Evolutionary conservation across 2,329 filamentous ascomycete species (phyloP), one percentile per base, ranked within the genome.

Genomic region (Didymella pomorum): DNA sequence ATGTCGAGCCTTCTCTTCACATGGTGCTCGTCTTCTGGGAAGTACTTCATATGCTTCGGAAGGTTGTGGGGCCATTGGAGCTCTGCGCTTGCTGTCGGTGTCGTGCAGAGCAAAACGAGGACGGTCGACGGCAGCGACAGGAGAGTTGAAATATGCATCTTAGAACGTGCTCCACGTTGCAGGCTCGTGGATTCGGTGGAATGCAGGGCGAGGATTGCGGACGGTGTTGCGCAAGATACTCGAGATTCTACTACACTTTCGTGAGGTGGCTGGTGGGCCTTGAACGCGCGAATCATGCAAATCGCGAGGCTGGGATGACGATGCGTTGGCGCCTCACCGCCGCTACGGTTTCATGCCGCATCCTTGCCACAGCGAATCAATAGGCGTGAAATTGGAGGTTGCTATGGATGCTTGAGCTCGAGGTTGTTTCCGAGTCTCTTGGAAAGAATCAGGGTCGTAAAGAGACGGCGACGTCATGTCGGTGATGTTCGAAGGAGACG

Each of bases 1-100:
- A 77, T 73, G 52, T 77, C 72, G 12, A 79, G 56, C n/a, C 77
- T 75, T 29, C 80, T 72, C 57, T 79, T 79, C 9, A 78, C 71
- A 52, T 76, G 73, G 3, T 69, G 63, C 54, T 82, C 80, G 44
- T 83, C 79, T 62, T 82, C 78, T 2, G 81, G 80, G 56, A 76
- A 82, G 70, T 81, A 80, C 65, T 80, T 81, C 52, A 77, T 73
- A 28, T 79, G 75, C 59, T 68, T 74, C 12, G 80, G 79, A 2
- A 82, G 72, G 48, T 81, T 79, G 75, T 79, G 76, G 16, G 81
- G 79, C 80, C 79, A 82, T 75, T 73, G 73, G 74, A 72, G 74
- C 33, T 71, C 60, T 50, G 77, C 75, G 68, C 61, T 18, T 52
- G 41, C 6, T 55, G 21, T 26, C 20, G 70, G 49, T 18, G 69